Evolutionary conservation across 2,329 filamentous ascomycete species (phyloP).

Genomic region (Paecilomyces formosus): DNA sequence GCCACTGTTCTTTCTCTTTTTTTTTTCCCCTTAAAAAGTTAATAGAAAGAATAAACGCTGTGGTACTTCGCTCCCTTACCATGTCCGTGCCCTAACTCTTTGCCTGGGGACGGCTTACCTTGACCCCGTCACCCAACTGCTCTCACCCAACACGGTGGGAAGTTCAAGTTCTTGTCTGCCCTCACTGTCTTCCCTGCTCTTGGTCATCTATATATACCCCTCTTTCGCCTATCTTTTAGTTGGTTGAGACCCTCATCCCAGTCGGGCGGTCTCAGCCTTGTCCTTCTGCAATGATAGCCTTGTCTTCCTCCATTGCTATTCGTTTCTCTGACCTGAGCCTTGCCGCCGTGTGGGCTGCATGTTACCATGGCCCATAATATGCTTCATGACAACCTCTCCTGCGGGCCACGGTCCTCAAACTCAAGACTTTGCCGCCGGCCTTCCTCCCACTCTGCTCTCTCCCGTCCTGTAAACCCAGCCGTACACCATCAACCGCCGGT

Average conservation of each 20-base stretch:
- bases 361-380: constrained; percentile 1
- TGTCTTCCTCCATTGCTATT: not conserved
- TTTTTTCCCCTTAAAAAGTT: too few relatives aligned
- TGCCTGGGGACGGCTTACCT: not conserved
- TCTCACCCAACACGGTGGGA: not conserved
- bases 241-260: not conserved
- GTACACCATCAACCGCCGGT: not conserved
- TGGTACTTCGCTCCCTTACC: not conserved
- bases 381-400: not conserved
- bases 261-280: not conserved
- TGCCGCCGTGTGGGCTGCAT: not conserved
- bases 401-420: not conserved
- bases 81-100: not conserved
- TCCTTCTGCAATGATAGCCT: not conserved
- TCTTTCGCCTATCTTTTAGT: not conserved
- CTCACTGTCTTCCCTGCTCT: not conserved
- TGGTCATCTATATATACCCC: not conserved
- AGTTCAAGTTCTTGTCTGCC: not conserved
- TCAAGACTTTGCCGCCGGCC: not conserved
- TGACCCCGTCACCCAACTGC: not conserved
- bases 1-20: not conserved
- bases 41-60: not conserved
- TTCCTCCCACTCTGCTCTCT: not conserved
- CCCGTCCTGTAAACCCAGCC: not conserved
- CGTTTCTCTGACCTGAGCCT: not conserved